Percentiles rank a stretch among this genome's conserved stretches.
Conservation (phyloP, 2,329 filamentous ascomycete species). For the Beauveria brongniartii region DNA sequence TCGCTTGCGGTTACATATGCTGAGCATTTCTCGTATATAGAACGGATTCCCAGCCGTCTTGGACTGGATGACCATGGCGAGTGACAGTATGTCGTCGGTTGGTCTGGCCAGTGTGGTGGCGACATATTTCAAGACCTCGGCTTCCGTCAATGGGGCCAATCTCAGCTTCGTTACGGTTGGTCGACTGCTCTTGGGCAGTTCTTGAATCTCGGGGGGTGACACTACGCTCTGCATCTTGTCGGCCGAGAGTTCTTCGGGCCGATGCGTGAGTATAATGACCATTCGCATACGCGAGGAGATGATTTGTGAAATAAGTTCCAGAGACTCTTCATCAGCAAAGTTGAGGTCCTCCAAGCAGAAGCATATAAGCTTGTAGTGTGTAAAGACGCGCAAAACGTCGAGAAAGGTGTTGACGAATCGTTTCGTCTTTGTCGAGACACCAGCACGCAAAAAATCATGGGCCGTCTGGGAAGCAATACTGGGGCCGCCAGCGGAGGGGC, state of each 20-base stretch:
- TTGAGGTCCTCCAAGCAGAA: constrained; percentile 86
- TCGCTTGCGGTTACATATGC: constrained; percentile 74
- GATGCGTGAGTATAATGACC: constrained; percentile 71
- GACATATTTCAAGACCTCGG: constrained; percentile 76
- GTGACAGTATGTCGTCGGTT: constrained; percentile 62
- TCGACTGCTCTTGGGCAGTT: constrained; percentile 36
- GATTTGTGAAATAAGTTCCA: constrained; percentile 76
- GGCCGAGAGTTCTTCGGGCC: constrained; percentile 54
- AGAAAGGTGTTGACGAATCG: constrained; percentile 82
- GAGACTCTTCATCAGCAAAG: constrained; percentile 79
- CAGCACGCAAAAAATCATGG: constrained; percentile 52
- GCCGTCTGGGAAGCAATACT: constrained; percentile 41
- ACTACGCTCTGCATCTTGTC: constrained; percentile 48
- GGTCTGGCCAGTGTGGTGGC: constrained; percentile 69
- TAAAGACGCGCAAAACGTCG: constrained; percentile 75
- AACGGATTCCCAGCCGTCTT: constrained; percentile 86
- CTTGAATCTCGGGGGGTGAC: constrained; percentile 42
- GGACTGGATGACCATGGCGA: constrained; percentile 80
- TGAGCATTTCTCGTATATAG: constrained; percentile 85
- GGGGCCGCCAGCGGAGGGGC: constrained; percentile 25
- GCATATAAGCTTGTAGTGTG: constrained; percentile 77
- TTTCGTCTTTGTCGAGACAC: constrained; percentile 54
- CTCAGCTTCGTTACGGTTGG: constrained; percentile 60
- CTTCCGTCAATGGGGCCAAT: constrained; percentile 66
- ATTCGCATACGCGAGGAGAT: constrained; percentile 71